These are phyloP conservation scores for Fagus sylvatica DNA, from an alignment of 306 rosid species.

Conservation along the genomic window DNA sequence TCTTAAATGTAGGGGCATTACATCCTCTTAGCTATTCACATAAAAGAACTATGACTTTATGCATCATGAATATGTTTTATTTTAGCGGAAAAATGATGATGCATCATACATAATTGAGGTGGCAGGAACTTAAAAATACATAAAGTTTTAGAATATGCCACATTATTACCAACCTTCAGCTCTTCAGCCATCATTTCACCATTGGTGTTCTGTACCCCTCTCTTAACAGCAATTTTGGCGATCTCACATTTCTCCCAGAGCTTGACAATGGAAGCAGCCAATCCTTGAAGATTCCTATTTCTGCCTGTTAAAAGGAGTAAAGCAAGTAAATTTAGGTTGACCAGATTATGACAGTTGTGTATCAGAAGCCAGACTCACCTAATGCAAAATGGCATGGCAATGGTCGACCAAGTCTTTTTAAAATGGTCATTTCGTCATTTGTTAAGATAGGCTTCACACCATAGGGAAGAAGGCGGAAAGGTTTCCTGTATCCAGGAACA, in stretches of 20 bases:
- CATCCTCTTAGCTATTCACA: constrained; percentile 1
- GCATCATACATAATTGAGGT: not conserved
- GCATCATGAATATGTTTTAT: not conserved
- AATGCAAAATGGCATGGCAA: constrained; percentile 87
- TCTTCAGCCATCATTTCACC: constrained; percentile 85
- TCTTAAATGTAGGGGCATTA: not conserved
- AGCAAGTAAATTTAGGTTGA: constrained; percentile 23
- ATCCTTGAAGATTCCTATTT: constrained; percentile 80
- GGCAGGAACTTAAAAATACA: not conserved
- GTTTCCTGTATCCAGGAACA: constrained; percentile 74
- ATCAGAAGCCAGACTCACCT: constrained; percentile 53
- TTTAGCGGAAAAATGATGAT: not conserved
- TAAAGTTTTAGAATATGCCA: constrained; percentile 7
- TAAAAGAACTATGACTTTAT: not conserved
- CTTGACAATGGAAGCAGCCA: constrained; percentile 76
- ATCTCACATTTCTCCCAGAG: constrained; percentile 96
- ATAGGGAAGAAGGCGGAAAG: constrained; percentile 95
- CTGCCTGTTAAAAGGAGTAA: constrained; percentile 53
- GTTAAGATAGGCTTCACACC: constrained; percentile 84
- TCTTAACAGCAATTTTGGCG: constrained; percentile 85
- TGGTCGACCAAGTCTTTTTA: constrained; percentile 80
- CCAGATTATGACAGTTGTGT: constrained; percentile 17
- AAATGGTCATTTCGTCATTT: constrained; percentile 83
- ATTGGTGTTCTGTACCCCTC: constrained; percentile 89
- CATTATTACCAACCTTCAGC: constrained; percentile 55